Percentiles rank a stretch among this genome's conserved stretches.
These are phyloP conservation scores for Xerocomus cyaneibrunnescens DNA, from an alignment of 1,284 basidiomycete genomes.

Conservation along the genomic window DNA sequence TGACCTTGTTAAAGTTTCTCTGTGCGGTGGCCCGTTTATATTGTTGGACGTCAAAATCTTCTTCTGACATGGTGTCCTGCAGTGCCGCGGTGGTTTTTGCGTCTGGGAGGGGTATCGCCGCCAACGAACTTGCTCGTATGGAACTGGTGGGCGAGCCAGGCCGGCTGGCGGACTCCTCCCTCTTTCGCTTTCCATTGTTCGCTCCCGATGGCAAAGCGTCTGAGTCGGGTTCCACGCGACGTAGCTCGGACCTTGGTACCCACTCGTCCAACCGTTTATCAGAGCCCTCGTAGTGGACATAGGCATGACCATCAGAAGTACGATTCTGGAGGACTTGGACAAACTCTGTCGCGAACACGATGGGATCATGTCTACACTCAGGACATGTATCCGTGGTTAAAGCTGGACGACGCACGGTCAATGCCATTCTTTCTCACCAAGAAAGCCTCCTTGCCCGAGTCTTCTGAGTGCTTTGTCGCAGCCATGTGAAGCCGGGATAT, in stretches of 20 bases:
- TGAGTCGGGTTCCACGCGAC: slow-evolving; percentile 21
- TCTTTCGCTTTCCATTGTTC: slow-evolving; percentile 32
- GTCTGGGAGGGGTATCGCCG: slow-evolving; percentile 3
- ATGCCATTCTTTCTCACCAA: slow-evolving; percentile 44
- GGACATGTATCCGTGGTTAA: slow-evolving; percentile 18
- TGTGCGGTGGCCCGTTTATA: slow-evolving; percentile 66
- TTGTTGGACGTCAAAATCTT: slow-evolving; percentile 65
- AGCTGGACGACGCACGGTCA: slow-evolving; percentile 43
- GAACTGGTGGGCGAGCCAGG: slow-evolving; percentile 21
- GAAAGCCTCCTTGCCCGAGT: slow-evolving; percentile 23
- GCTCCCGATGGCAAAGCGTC: slow-evolving; percentile 19
- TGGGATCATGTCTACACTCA: slow-evolving; percentile 10
- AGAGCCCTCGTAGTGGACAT: slow-evolving; percentile 65
- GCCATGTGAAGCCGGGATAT: slow-evolving; percentile 22
- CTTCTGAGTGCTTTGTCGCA: slow-evolving; percentile 10
- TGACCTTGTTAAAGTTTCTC: slow-evolving; percentile 75
- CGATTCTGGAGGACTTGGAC: slow-evolving; percentile 47
- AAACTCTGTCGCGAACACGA: slow-evolving; percentile 20
- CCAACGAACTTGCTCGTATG: slow-evolving; percentile 19
- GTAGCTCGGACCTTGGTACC: slow-evolving; percentile 50
- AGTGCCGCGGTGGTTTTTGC: background rate
- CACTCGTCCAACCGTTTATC: slow-evolving; percentile 81
- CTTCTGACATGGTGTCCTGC: slow-evolving; percentile 51
- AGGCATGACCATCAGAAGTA: slow-evolving; percentile 47
- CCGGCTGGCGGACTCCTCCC: slow-evolving; percentile 28